Percentiles rank a stretch among this genome's conserved stretches.
Evolutionary conservation across 306 rosid genomes (phyloP).

Genomic region (Comarum palustre): DNA sequence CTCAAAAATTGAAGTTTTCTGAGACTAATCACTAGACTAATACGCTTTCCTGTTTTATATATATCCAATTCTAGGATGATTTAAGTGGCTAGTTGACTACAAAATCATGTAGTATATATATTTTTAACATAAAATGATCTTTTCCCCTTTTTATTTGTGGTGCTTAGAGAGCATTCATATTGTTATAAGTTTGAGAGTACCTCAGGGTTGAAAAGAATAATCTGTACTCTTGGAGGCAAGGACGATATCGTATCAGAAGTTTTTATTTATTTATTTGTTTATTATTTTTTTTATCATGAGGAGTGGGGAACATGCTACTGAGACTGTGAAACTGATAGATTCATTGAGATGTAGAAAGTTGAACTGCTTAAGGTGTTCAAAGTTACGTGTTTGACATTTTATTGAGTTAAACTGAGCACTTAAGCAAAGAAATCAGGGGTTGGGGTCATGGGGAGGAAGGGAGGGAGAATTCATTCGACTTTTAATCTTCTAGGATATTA

Average conservation of each 20-base stretch:
- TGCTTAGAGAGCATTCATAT: not conserved
- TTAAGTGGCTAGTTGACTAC: not conserved
- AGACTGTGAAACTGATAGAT: not conserved
- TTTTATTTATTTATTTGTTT: too few species aligned
- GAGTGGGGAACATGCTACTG: not conserved
- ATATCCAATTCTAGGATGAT: not conserved
- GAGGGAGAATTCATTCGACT: not conserved
- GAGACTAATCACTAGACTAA: not conserved
- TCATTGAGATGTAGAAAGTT: not conserved
- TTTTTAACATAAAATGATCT: not conserved
- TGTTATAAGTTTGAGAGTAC: not conserved
- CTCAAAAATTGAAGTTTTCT: not conserved
- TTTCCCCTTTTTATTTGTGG: not conserved
- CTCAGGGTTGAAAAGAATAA: not conserved
- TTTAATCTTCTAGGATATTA: not conserved
- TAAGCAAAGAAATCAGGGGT: not conserved
- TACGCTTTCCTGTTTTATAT: not conserved
- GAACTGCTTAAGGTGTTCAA: not conserved
- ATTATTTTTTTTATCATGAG: not conserved
- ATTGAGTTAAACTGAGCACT: not conserved
- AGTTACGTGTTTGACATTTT: not conserved
- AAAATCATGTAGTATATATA: not conserved
- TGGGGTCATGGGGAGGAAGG: not conserved
- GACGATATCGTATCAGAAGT: conserved; percentile 2
- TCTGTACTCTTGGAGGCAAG: not conserved